Percentiles rank a stretch among this genome's conserved stretches.
phyloP scores from a whole-genome alignment of 2,329 filamentous ascomycete species.

The Talaromyces albobiverticillius region DNA sequence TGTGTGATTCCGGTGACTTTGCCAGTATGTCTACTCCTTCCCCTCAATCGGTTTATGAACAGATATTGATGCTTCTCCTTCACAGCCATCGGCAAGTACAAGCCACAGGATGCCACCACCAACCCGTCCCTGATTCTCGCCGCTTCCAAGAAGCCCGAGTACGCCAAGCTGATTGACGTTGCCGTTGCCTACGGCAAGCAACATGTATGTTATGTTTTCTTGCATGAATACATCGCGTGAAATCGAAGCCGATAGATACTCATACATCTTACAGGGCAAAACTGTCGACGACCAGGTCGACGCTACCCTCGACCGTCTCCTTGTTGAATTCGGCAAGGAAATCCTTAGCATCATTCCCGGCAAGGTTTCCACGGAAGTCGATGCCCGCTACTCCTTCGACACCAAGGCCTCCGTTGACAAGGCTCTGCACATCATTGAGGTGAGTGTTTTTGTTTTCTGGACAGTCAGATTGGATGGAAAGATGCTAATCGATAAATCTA shows the following conservation, averaged over 20 bases:
- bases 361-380: constrained; percentile 98
- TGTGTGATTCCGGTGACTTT: constrained; percentile 94
- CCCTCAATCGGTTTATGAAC: constrained; percentile 6
- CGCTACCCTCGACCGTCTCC: constrained; percentile 82
- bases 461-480: no score
- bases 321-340: constrained; percentile 97
- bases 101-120: constrained; percentile 99
- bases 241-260: constrained; percentile 2
- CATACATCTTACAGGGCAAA: constrained; percentile 44
- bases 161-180: constrained; percentile 83
- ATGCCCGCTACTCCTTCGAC: constrained; percentile 93
- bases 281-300: constrained; percentile 80
- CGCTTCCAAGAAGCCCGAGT: constrained; percentile 96
- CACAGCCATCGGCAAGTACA: constrained; percentile 96
- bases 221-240: not conserved
- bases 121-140: constrained; percentile 98
- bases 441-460: constrained; percentile 38
- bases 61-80: constrained; percentile 17
- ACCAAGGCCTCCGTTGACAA: constrained; percentile 89
- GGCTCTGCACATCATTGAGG: constrained; percentile 94
- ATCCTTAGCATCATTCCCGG: constrained; percentile 96
- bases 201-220: constrained; percentile 49
- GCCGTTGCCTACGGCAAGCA: constrained; percentile 84
- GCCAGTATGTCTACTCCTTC: constrained; percentile 58
- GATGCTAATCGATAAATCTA: constrained; percentile 23